phyloP scores from a whole-genome alignment of 257 asterid genomes.

The Solanum clarkiae region DNA sequence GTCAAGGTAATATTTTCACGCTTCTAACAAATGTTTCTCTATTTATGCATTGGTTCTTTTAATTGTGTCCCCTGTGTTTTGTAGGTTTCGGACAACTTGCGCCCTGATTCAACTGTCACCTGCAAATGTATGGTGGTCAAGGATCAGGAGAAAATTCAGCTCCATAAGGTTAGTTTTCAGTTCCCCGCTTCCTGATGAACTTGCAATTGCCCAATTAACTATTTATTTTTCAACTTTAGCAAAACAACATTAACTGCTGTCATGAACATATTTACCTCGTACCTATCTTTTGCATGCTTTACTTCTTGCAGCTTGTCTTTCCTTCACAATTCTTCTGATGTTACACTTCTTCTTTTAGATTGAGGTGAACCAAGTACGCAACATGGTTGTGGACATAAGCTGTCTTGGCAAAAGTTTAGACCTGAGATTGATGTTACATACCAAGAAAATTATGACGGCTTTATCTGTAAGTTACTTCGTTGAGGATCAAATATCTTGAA shows the following conservation, averaged over 20 bases:
- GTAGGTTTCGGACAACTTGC: constrained; percentile 26
- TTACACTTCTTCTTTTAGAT: constrained; percentile 4
- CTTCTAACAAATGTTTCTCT: not conserved
- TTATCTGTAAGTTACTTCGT: constrained; percentile 20
- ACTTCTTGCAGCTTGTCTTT: not conserved
- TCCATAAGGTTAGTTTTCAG: constrained; percentile 25
- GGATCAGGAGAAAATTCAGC: constrained; percentile 19
- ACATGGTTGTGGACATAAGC: constrained; percentile 35
- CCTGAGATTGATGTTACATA: constrained; percentile 33
- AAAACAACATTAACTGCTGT: not conserved
- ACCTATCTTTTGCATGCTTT: not conserved
- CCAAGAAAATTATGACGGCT: constrained; percentile 17
- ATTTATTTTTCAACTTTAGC: not conserved
- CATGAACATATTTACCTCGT: not conserved
- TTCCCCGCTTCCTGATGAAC: not conserved
- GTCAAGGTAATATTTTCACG: constrained; percentile 17
- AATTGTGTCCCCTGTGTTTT: not conserved
- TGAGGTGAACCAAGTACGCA: constrained; percentile 29
- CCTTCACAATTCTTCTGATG: not conserved
- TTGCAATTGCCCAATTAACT: not conserved
- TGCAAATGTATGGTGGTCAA: constrained; percentile 29
- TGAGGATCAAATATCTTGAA: not conserved
- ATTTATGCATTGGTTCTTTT: not conserved
- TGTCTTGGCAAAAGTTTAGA: constrained; percentile 33
- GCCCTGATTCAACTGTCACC: constrained; percentile 24